Evolutionary conservation across 306 rosid genomes (phyloP), one percentile per base, ranked within the genome.

Genomic region (Delonix regia): DNA sequence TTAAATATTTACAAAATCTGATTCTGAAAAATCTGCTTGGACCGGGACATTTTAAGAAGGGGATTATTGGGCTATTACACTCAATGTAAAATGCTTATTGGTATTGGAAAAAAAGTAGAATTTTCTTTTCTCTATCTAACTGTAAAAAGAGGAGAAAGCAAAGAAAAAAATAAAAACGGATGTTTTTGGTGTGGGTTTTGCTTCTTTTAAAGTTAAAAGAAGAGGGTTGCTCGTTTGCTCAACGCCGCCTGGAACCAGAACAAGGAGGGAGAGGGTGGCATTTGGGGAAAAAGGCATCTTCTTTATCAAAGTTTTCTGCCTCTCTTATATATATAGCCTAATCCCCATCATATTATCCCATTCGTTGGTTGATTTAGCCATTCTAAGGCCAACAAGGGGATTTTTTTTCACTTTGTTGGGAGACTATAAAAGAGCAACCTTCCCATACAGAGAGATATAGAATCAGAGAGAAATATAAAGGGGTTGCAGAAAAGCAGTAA

Each of bases 221-320:
- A 34, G 75, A 62, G 59, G 61, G 42, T 18, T 3, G 55, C 75
- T 70, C 74, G 80, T 80, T 30, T 74, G 69, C 71, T 86, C 84
- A 78, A 84, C 66, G 90, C 90, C 90, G 90, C 90, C 90, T 86
- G 87, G 28, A 83, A 83, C 77, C 77, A 82, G 69, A 71, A 69
- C 33, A 16, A 42, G 68, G 22, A 66, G 64, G 36, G 53, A 56
- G 51, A 73, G 79, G 56, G 60, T 63, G 79, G 59, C 70, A 59
- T 48, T 75, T 61, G 47, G 38, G 76, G 69, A 55, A 73, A 80
- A 78, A 52, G 59, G 62, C 76, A 79, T 80, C 80, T 66, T 57
- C 78, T 69, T 48, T 61, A 25, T 59, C 42, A 36, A 45, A 74
- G 34, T 28, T 56, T 73, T 48, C 38, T 65, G 19, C 30, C 13